Percentiles rank a stretch among this genome's conserved stretches.
Evolutionary conservation across 2,329 filamentous ascomycete genomes (phyloP).

Genomic region (Ophiostoma tasmaniense): DNA sequence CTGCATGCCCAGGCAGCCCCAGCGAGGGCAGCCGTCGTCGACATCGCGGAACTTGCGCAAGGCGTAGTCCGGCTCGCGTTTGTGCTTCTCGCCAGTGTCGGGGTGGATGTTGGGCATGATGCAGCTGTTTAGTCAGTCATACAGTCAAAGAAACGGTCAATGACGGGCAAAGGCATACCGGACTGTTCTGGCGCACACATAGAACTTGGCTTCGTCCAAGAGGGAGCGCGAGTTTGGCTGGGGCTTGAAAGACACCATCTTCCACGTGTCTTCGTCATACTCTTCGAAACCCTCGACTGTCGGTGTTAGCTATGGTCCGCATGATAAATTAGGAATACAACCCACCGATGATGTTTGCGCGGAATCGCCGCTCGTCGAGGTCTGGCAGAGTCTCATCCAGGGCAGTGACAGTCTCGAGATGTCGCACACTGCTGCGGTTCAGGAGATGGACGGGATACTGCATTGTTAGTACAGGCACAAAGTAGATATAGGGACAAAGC

Average conservation of each 20-base stretch:
- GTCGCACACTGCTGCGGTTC: slow-evolving; percentile 54
- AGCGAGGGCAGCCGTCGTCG: slow-evolving; percentile 48
- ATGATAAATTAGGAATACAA: slow-evolving; percentile 21
- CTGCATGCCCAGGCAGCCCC: slow-evolving; percentile 58
- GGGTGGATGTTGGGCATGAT: slow-evolving; percentile 64
- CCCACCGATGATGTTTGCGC: slow-evolving; percentile 56
- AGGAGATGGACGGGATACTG: slow-evolving; percentile 64
- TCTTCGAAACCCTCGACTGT: slow-evolving; percentile 45
- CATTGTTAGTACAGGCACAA: not conserved
- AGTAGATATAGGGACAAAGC: slow-evolving; percentile 24
- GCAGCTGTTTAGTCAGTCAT: slow-evolving; percentile 32
- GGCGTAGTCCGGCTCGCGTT: slow-evolving; percentile 48
- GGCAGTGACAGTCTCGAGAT: slow-evolving; percentile 49
- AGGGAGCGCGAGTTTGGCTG: slow-evolving; percentile 38
- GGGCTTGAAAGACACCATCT: slow-evolving; percentile 45
- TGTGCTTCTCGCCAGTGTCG: slow-evolving; percentile 47
- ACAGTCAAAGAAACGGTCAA: not conserved
- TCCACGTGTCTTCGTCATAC: slow-evolving; percentile 64
- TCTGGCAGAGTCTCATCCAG: slow-evolving; percentile 39
- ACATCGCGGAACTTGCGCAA: slow-evolving; percentile 51
- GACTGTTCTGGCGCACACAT: slow-evolving; percentile 56
- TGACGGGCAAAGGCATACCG: slow-evolving; percentile 29
- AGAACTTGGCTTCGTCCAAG: slow-evolving; percentile 34
- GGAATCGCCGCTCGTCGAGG: slow-evolving; percentile 56
- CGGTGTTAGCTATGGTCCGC: not conserved